Evolutionary conservation across 2,329 filamentous ascomycete genomes (phyloP).

Genomic region (Xylaria sp.): DNA sequence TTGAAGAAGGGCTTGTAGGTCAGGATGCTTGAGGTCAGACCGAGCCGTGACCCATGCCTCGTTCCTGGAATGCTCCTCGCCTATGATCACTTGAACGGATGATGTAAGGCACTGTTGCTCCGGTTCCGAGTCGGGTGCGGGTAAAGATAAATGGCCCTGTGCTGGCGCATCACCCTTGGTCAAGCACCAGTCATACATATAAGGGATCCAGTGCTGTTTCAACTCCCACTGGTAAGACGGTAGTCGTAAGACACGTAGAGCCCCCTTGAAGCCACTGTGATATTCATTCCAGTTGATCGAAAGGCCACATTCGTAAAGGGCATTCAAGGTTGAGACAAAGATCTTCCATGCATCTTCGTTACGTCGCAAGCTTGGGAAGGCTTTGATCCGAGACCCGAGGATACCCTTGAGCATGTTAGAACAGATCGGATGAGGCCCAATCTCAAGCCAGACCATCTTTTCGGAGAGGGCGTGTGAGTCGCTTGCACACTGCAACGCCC

Average conservation of each 20-base stretch:
- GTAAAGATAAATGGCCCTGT: background rate
- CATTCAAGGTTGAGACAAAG: background rate
- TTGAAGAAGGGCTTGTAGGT: background rate
- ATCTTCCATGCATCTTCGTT: background rate
- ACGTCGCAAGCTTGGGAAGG: background rate
- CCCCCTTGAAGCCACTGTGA: background rate
- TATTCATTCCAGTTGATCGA: background rate
- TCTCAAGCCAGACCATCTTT: constrained; percentile 65
- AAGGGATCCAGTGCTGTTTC: background rate
- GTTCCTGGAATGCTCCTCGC: background rate
- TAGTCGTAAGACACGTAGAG: background rate
- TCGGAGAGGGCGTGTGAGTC: constrained; percentile 54
- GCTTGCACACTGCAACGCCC: constrained; percentile 55
- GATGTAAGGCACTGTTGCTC: background rate
- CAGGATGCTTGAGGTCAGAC: background rate
- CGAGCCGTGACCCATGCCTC: background rate
- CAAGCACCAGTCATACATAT: background rate
- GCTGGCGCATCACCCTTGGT: background rate
- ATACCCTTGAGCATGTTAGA: background rate
- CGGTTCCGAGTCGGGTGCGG: background rate
- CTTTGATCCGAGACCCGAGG: background rate
- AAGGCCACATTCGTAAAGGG: background rate
- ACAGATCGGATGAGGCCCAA: constrained; percentile 70
- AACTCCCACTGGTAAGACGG: background rate
- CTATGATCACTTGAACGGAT: background rate